A percentile compares a stretch with the other conserved stretches of the same genome.
Evolutionary conservation across 2,329 filamentous ascomycete species (phyloP).

Genomic region (Colletotrichum sp.): DNA sequence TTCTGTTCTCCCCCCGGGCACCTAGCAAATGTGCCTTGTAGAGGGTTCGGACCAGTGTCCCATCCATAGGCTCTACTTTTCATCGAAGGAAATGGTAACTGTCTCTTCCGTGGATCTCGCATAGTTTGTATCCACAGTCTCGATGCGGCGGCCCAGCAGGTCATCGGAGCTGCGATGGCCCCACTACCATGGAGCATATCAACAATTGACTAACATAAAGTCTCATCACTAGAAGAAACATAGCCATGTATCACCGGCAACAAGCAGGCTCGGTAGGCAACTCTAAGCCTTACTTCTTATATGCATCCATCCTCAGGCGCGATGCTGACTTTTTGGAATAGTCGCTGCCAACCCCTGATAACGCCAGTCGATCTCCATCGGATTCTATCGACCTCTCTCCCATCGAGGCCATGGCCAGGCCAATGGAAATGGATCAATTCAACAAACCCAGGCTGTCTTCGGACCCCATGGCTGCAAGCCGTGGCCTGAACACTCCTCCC

Average conservation of each 20-base stretch:
- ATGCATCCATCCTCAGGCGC: neutral
- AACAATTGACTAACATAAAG: neutral
- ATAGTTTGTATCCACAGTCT: neutral
- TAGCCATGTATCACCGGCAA: neutral
- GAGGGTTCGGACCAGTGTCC: neutral
- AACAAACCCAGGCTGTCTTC: neutral
- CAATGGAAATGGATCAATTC: neutral
- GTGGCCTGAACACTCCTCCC: constrained; percentile 9
- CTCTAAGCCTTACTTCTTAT: neutral
- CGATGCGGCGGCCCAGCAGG: neutral
- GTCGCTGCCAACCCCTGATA: neutral
- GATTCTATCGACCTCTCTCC: neutral
- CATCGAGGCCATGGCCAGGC: neutral
- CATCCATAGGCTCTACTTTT: neutral
- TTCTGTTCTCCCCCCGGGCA: neutral
- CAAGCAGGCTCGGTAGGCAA: neutral
- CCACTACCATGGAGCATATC: neutral
- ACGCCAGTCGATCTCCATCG: neutral
- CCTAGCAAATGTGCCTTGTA: neutral
- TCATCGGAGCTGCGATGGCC: neutral
- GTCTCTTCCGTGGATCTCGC: neutral
- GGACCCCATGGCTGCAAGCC: neutral
- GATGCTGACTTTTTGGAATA: neutral
- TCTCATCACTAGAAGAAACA: neutral
- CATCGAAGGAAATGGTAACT: neutral